Evolutionary conservation across 306 rosid genomes (phyloP).

Genomic region (Vigna reflexopilosa): DNA sequence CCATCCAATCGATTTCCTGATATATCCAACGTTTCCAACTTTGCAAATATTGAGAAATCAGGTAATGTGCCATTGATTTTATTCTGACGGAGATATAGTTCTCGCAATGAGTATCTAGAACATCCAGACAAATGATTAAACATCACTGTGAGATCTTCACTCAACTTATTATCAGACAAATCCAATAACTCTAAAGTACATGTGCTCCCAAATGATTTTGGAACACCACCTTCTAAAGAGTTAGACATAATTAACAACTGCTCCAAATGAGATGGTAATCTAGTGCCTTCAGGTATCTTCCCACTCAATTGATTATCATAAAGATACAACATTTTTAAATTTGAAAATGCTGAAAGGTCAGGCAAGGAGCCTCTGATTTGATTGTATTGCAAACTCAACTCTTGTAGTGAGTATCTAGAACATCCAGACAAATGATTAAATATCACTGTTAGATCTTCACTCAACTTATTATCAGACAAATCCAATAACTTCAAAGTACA

Average conservation of each 20-base stretch:
- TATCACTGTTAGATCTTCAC: too few species aligned
- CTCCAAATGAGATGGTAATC: neutral
- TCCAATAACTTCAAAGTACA: neutral
- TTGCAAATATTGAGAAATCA: too few species aligned
- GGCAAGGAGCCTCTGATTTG: neutral
- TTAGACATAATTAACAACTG: neutral
- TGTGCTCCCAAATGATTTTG: neutral
- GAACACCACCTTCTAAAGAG: neutral
- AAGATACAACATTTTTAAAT: neutral
- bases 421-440: neutral
- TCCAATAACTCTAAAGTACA: neutral
- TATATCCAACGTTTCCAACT: too few species aligned
- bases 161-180: neutral
- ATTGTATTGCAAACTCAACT: neutral
- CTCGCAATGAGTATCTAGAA: constrained; percentile 9
- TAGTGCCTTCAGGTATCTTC: neutral
- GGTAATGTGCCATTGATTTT: too few species aligned
- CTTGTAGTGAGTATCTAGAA: neutral
- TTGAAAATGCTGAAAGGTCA: neutral
- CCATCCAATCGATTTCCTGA: too few species aligned
- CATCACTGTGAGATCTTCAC: neutral
- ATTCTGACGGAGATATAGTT: too few species aligned
- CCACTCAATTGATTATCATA: neutral
- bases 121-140: neutral
- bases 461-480: neutral